Conservation (phyloP, 2,329 filamentous ascomycete genomes). For the Talaromyces piceae region DNA sequence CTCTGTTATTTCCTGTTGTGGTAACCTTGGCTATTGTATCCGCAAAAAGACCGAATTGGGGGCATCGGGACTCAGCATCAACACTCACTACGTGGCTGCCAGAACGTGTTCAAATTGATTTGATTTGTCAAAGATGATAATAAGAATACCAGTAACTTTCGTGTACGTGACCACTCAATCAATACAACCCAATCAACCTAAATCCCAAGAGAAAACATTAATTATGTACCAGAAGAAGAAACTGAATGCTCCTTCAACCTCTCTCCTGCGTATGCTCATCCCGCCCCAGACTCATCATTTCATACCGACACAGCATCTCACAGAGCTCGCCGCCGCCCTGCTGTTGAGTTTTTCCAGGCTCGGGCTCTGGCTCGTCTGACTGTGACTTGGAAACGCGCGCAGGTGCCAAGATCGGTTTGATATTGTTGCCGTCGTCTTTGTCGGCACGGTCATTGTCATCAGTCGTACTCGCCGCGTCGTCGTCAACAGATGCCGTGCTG, state of each 20-base stretch:
- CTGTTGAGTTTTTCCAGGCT: neutral
- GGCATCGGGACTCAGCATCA: too few relatives aligned
- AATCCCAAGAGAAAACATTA: neutral
- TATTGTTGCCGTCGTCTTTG: neutral
- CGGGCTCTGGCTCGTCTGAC: neutral
- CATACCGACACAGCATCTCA: conserved; percentile 34
- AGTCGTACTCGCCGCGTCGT: neutral
- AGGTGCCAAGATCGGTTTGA: neutral
- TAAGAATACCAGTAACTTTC: too few relatives aligned
- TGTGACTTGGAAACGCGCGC: too few relatives aligned
- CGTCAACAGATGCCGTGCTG: neutral
- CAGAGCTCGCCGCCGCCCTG: conserved; percentile 20
- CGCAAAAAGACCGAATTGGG: too few relatives aligned
- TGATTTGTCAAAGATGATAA: too few relatives aligned
- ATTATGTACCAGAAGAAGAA: neutral
- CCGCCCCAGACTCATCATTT: conserved; percentile 31
- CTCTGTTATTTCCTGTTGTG: too few relatives aligned
- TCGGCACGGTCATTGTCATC: neutral
- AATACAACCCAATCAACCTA: neutral
- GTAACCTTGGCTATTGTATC: too few relatives aligned
- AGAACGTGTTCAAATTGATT: too few relatives aligned
- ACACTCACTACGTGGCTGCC: too few relatives aligned
- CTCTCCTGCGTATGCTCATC: conserved; percentile 14
- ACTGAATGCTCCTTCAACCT: neutral
- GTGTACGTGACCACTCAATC: too few relatives aligned